Evolutionary conservation across 805 yeast genomes (phyloP), one percentile per base, ranked within the genome.

Genomic region (Debaryomyces castellii): DNA sequence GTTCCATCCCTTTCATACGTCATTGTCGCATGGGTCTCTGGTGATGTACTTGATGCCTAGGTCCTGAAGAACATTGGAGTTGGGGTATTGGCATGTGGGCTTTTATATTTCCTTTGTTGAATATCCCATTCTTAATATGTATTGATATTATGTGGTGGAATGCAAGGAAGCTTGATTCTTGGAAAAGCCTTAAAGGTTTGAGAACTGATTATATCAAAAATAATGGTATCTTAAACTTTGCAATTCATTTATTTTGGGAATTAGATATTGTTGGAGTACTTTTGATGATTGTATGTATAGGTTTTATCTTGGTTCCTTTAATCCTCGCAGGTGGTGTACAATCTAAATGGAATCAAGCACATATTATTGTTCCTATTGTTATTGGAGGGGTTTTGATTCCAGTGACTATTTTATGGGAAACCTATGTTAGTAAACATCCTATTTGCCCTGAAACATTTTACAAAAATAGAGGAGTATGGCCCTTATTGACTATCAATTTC

Each of bases 291-390:
- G 67, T 64, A 11, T 69, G 64, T 14, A 59, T 68, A 28, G 62
- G 65, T 17, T 53, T 66, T 22, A 57, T 69, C 44, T 54, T 71
- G 44, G 62, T 69, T 14, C 74, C 76, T 27, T 63, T 71, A 55
- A 59, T 63, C 21, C 45, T 71, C n/a, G 61, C 63, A 11, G 57
- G 62, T 20, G 60, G 59, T 43, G 60, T 52, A 18, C 33, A 45
- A 28, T 33, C 42, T 18, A 47, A 45, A 23, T 57, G 59, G 59
- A 35, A 46, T 24, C 24, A 44, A 12, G 59, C 50, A 9, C 24
- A 39, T 17, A 53, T 50, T 34, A 52, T 52, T 32, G 57, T 48
- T 17, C 58, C 57, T 16, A 23, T 54, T 14, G 52, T 51, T 4
- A 37, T 52, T 28, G 58, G 58, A 24, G 50, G 46, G 23, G 47